phyloP scores from a whole-genome alignment of 2,329 filamentous ascomycete genomes.

The Ophiostoma australiae region DNA sequence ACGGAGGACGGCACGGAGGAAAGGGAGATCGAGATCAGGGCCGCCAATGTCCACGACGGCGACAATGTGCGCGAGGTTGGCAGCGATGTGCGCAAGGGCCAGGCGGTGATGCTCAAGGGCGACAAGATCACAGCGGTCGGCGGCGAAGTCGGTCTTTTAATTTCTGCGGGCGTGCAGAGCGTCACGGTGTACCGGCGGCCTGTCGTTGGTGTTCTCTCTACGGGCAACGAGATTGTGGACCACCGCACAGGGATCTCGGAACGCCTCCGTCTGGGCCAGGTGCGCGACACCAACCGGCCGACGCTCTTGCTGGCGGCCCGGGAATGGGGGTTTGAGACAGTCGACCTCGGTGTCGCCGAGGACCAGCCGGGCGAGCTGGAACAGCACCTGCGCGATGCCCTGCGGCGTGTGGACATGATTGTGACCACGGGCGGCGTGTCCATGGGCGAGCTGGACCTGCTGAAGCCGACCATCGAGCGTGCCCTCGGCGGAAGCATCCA shows the following conservation, averaged over 20 bases:
- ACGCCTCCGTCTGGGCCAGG: slow-evolving; percentile 69
- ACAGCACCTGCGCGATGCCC: slow-evolving; percentile 65
- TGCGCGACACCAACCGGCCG: slow-evolving; percentile 88
- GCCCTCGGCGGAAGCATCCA: slow-evolving; percentile 86
- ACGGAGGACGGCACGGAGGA: slow-evolving; percentile 82
- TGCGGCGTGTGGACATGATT: slow-evolving; percentile 72
- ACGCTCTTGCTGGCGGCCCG: slow-evolving; percentile 73
- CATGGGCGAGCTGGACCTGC: slow-evolving; percentile 94
- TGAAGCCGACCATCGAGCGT: slow-evolving; percentile 94
- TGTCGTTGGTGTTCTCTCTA: slow-evolving; percentile 80
- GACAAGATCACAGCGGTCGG: slow-evolving; percentile 81
- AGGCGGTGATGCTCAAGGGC: slow-evolving; percentile 67
- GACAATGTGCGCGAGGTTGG: slow-evolving; percentile 91
- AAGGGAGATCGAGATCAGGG: slow-evolving; percentile 79
- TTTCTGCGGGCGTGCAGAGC: slow-evolving; percentile 70
- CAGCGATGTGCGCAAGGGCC: slow-evolving; percentile 70
- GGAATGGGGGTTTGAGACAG: slow-evolving; percentile 68
- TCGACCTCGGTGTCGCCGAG: slow-evolving; percentile 81
- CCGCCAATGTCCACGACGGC: slow-evolving; percentile 64
- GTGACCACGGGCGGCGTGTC: slow-evolving; percentile 92
- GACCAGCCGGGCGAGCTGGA: slow-evolving; percentile 73
- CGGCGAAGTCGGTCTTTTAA: slow-evolving; percentile 85
- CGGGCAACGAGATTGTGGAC: slow-evolving; percentile 87
- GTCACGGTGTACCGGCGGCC: slow-evolving; percentile 72
- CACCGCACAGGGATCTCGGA: slow-evolving; percentile 39